Evolutionary conservation across 768 basidiomycete genomes (phyloP).

Genomic region (Auriculariales sp.): DNA sequence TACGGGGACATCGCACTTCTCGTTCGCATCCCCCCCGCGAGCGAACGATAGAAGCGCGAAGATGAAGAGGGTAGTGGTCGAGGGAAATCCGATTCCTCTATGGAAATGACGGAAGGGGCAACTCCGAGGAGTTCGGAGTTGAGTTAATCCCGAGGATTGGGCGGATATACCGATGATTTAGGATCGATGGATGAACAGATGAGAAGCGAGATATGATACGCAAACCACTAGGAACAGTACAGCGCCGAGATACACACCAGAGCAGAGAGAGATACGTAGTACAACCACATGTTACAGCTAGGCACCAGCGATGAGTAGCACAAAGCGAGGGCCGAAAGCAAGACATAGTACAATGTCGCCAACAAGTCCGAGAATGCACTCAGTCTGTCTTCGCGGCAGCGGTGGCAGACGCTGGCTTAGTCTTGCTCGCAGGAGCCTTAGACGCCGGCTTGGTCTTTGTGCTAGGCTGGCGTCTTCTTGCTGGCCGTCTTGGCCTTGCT

Average conservation of each 20-base stretch:
- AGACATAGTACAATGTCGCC: background rate
- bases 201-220: too few relatives aligned
- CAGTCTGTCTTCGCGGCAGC: background rate
- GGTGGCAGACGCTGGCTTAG: background rate
- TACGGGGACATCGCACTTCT: background rate
- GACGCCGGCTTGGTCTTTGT: conserved; percentile 13
- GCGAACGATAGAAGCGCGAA: background rate
- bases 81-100: too few relatives aligned
- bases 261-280: background rate
- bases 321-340: background rate
- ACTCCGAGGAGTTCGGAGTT: too few relatives aligned
- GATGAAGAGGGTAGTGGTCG: too few relatives aligned
- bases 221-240: too few relatives aligned
- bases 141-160: too few relatives aligned
- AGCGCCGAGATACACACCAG: background rate
- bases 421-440: conserved; percentile 6
- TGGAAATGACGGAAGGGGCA: too few relatives aligned
- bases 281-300: background rate
- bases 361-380: background rate
- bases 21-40: background rate
- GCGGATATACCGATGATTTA: too few relatives aligned
- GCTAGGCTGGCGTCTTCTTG: conserved; percentile 13
- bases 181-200: too few relatives aligned
- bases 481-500: conserved; percentile 13
- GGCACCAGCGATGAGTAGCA: background rate